Evolutionary conservation across 805 yeast genomes (phyloP).

Genomic region (Kodamaea restingae): DNA sequence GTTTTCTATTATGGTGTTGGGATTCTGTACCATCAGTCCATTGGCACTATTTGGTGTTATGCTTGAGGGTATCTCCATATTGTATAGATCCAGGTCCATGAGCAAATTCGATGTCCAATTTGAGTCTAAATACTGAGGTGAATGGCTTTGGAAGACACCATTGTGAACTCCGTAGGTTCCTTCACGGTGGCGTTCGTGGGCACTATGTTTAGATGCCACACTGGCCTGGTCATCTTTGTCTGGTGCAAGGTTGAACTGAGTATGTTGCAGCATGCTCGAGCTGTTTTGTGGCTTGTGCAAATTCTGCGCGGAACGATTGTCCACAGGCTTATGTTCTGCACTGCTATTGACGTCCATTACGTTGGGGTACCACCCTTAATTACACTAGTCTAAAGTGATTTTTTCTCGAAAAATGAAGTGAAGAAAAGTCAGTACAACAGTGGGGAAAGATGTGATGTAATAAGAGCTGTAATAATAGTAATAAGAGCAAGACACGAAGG

Average conservation of each 20-base stretch:
- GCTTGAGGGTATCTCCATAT: slow-evolving; percentile 25
- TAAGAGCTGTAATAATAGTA: too few species aligned
- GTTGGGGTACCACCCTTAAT: neutral
- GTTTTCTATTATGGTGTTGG: slow-evolving; percentile 25
- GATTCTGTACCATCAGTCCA: slow-evolving; percentile 2
- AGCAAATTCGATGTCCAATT: slow-evolving; percentile 34
- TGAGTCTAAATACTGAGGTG: slow-evolving; percentile 18
- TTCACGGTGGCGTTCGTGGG: neutral
- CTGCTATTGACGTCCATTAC: slow-evolving; percentile 1
- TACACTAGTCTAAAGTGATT: neutral
- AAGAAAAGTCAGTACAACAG: too few species aligned
- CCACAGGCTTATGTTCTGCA: neutral
- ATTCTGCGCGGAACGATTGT: neutral
- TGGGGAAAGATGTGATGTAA: too few species aligned
- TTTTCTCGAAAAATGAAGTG: neutral
- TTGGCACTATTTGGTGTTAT: neutral
- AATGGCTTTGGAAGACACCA: slow-evolving; percentile 5
- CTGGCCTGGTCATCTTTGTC: too few species aligned
- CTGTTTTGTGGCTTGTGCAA: neutral
- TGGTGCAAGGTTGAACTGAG: too few species aligned
- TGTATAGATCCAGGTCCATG: slow-evolving; percentile 30
- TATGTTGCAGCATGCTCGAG: neutral
- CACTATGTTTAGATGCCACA: neutral
- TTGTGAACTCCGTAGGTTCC: slow-evolving; percentile 7
- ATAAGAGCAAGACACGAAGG: too few species aligned